Evolutionary conservation across 176 grass and related monocot genomes (phyloP).

Genomic region (Zizania latifolia): DNA sequence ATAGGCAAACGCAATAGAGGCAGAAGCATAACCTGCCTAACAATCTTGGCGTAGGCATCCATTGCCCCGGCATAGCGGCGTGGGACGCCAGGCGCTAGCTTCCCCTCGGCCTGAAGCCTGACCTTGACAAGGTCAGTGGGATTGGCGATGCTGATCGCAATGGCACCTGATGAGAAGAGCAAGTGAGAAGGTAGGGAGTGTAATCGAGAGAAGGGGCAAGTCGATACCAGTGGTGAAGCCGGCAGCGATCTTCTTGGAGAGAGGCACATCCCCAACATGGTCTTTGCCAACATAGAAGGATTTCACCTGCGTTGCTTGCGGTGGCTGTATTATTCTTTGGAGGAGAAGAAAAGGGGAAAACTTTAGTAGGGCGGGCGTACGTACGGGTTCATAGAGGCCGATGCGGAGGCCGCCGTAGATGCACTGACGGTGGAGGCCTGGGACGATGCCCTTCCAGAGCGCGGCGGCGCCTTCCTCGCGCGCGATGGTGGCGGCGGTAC

Average conservation of each 20-base stretch:
- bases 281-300: slow-evolving; percentile 60
- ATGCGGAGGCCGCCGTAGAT: slow-evolving; percentile 89
- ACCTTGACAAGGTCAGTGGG: slow-evolving; percentile 97
- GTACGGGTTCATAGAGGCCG: slow-evolving; percentile 70
- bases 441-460: slow-evolving; percentile 91
- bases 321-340: too few species aligned
- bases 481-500: slow-evolving; percentile 79
- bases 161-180: slow-evolving; percentile 60
- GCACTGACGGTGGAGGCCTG: slow-evolving; percentile 86
- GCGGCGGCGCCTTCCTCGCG: slow-evolving; percentile 69
- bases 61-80: slow-evolving; percentile 72
- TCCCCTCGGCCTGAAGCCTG: slow-evolving; percentile 82
- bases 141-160: slow-evolving; percentile 82
- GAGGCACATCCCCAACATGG: slow-evolving; percentile 76
- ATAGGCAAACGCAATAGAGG: not conserved
- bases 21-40: slow-evolving; percentile 39
- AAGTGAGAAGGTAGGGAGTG: too few species aligned
- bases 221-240: slow-evolving; percentile 87
- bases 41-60: slow-evolving; percentile 75
- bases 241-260: slow-evolving; percentile 81
- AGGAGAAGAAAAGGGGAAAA: too few species aligned
- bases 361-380: not conserved
- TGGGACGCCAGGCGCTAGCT: slow-evolving; percentile 62
- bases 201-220: not conserved
- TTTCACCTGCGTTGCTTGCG: slow-evolving; percentile 87